These are phyloP conservation scores for Cnidoscolus chayamansa DNA, from an alignment of 441 rosid species.

Conservation along the genomic window DNA sequence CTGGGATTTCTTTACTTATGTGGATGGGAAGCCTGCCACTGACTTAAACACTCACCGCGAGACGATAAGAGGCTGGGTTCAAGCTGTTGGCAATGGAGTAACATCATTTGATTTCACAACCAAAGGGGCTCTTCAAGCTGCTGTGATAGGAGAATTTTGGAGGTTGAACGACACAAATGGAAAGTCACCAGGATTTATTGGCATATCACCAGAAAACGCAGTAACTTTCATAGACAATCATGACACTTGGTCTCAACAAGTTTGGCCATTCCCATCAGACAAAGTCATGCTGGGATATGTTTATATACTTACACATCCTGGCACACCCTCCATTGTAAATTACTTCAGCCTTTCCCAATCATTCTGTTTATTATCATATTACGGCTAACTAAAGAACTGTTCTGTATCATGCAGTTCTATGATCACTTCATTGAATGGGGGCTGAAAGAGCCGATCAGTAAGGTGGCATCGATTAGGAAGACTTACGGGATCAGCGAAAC, in stretches of 20 bases:
- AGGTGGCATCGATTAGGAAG: constrained; percentile 43
- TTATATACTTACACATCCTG: constrained; percentile 84
- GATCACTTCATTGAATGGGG: constrained; percentile 66
- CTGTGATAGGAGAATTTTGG: constrained; percentile 70
- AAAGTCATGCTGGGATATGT: constrained; percentile 87
- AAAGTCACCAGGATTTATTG: constrained; percentile 73
- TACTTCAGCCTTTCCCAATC: constrained; percentile 14
- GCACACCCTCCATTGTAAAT: constrained; percentile 59
- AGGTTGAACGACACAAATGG: constrained; percentile 61
- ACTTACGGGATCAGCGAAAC: constrained; percentile 35
- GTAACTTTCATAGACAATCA: constrained; percentile 82
- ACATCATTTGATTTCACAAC: constrained; percentile 79
- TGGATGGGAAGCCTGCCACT: constrained; percentile 41
- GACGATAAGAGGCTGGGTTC: constrained; percentile 52
- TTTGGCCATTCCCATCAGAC: constrained; percentile 75
- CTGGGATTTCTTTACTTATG: constrained; percentile 56
- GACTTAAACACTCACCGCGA: constrained; percentile 55
- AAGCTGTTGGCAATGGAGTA: constrained; percentile 47
- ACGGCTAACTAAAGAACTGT: not conserved
- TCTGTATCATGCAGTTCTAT: constrained; percentile 42
- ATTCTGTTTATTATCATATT: not conserved
- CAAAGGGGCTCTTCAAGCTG: constrained; percentile 70
- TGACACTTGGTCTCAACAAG: constrained; percentile 60
- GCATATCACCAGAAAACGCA: constrained; percentile 63
- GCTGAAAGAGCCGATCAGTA: constrained; percentile 44